These are phyloP conservation scores for Fraxinus americana DNA, from an alignment of 257 asterid species.

Conservation along the genomic window DNA sequence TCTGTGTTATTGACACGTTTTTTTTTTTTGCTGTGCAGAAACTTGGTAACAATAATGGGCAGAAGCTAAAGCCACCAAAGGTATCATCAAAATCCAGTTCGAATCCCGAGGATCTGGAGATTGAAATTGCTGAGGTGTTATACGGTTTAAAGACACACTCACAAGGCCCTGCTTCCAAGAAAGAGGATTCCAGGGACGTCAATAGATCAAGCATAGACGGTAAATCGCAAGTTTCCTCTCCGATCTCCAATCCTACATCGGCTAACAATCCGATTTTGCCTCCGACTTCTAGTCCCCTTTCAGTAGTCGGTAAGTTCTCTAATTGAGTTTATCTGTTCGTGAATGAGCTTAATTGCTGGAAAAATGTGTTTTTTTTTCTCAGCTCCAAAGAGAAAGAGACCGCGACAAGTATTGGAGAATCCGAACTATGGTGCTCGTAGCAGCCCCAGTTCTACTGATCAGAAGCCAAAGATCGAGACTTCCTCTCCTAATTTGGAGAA, in stretches of 20 bases:
- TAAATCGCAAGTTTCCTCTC: slow-evolving; percentile 66
- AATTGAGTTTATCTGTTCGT: neutral
- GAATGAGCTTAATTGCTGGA: neutral
- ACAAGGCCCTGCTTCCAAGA: slow-evolving; percentile 69
- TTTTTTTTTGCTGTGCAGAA: slow-evolving; percentile 49
- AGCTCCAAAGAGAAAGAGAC: slow-evolving; percentile 92
- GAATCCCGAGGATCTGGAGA: slow-evolving; percentile 88
- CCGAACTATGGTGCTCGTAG: slow-evolving; percentile 47
- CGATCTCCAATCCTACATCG: slow-evolving; percentile 58
- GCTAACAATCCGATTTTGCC: slow-evolving; percentile 37
- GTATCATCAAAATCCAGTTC: slow-evolving; percentile 65
- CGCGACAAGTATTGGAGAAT: slow-evolving; percentile 70
- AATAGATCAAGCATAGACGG: slow-evolving; percentile 56
- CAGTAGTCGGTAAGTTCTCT: slow-evolving; percentile 67
- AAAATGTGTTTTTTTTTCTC: slow-evolving; percentile 9
- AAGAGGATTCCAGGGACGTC: slow-evolving; percentile 70
- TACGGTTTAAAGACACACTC: slow-evolving; percentile 82
- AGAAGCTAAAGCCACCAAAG: slow-evolving; percentile 74
- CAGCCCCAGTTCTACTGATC: slow-evolving; percentile 56
- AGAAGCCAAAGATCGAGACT: slow-evolving; percentile 53
- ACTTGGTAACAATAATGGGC: slow-evolving; percentile 40
- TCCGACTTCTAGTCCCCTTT: slow-evolving; percentile 49
- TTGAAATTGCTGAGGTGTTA: slow-evolving; percentile 92
- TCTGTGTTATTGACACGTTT: neutral
- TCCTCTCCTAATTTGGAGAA: slow-evolving; percentile 55